Conservation (phyloP, 2,329 filamentous ascomycete species). For the Arthrocladium fulminans region DNA sequence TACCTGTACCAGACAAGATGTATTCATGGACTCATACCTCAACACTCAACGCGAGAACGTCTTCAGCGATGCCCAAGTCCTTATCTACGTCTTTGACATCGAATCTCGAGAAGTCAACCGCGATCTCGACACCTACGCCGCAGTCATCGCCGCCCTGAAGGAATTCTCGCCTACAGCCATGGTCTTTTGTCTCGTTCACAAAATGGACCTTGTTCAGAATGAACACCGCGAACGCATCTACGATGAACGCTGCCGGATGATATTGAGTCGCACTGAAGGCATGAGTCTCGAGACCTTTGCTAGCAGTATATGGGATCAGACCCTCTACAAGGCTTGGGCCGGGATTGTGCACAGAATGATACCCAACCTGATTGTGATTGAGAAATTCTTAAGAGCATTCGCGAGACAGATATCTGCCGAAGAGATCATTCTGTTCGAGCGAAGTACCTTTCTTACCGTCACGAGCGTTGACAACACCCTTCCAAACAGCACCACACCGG, state of each 20-base stretch:
- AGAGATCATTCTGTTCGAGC: conserved; percentile 88
- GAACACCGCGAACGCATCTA: conserved; percentile 73
- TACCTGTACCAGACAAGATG: conserved; percentile 76
- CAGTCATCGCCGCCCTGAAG: conserved; percentile 77
- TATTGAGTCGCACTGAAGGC: conserved; percentile 63
- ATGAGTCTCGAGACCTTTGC: conserved; percentile 81
- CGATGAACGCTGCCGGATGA: conserved; percentile 68
- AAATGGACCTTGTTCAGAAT: conserved; percentile 90
- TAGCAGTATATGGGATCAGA: conserved; percentile 98
- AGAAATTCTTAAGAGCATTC: conserved; percentile 72
- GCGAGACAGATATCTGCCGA: conserved; percentile 83
- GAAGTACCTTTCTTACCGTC: conserved; percentile 93
- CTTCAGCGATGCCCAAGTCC: conserved; percentile 69
- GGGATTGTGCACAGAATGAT: conserved; percentile 96
- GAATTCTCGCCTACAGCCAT: conserved; percentile 75
- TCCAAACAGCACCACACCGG: conserved; percentile 20
- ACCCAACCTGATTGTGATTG: conserved; percentile 83
- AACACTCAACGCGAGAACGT: conserved; percentile 92
- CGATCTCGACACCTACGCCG: conserved; percentile 84
- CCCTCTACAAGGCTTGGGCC: conserved; percentile 95
- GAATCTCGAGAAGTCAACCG: conserved; percentile 90
- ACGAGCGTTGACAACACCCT: conserved; percentile 61
- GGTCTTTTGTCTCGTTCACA: conserved; percentile 94
- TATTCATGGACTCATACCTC: conserved; percentile 97
- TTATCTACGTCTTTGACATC: conserved; percentile 99